Percentiles rank a stretch among this genome's conserved stretches.
phyloP scores from a whole-genome alignment of 345 rosid genomes.

The Salix purpurea region DNA sequence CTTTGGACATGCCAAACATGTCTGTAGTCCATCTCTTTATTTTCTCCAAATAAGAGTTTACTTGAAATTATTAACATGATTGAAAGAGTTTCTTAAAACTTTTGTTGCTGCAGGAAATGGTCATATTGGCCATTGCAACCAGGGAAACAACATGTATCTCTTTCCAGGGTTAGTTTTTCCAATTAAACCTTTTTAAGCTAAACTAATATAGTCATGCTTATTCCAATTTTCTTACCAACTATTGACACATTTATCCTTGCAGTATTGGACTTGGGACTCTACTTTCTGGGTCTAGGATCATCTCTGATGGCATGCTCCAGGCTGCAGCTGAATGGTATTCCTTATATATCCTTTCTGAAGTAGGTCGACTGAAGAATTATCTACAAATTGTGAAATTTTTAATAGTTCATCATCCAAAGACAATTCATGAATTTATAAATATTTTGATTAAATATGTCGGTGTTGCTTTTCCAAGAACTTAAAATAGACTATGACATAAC shows the following conservation, averaged over 20 bases:
- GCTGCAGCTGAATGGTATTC: conserved; percentile 93
- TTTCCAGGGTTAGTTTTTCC: conserved; percentile 81
- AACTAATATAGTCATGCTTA: not conserved
- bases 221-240: not conserved
- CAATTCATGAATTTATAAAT: not conserved
- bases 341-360: conserved; percentile 8
- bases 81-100: conserved; percentile 18
- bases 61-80: not conserved
- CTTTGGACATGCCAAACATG: not conserved
- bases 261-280: conserved; percentile 98
- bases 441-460: not conserved
- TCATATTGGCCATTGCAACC: conserved; percentile 82
- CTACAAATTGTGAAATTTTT: not conserved
- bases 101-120: conserved; percentile 57
- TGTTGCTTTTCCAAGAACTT: not conserved
- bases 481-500: not conserved
- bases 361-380: not conserved
- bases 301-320: conserved; percentile 97
- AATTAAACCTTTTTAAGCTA: not conserved
- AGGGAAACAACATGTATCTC: conserved; percentile 98
- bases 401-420: not conserved
- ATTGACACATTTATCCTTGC: conserved; percentile 20
- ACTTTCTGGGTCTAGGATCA: conserved; percentile 78
- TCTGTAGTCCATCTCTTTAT: not conserved
- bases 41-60: not conserved